These are phyloP conservation scores for Curvularia spicifera DNA, from an alignment of 2,329 filamentous ascomycete genomes.

Conservation along the genomic window DNA sequence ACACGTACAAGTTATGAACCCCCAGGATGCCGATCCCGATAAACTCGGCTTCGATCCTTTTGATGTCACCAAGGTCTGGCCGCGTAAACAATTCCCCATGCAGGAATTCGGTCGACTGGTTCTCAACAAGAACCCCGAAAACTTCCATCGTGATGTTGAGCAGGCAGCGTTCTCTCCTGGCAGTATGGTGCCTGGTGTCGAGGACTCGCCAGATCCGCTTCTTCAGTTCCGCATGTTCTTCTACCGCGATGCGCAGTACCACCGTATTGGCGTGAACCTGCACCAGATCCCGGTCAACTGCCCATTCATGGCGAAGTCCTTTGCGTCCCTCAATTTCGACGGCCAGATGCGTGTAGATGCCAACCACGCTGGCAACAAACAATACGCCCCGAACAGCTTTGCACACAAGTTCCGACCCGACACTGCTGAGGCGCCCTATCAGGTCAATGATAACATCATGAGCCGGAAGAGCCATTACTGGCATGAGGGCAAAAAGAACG, in stretches of 20 bases:
- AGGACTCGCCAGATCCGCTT: constrained; percentile 44
- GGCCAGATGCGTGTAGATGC: constrained; percentile 58
- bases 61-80: constrained; percentile 63
- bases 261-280: constrained; percentile 60
- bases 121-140: constrained; percentile 62
- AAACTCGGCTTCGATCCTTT: constrained; percentile 61
- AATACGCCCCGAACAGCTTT: constrained; percentile 62
- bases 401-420: constrained; percentile 60
- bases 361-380: constrained; percentile 57
- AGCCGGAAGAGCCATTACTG: constrained; percentile 62
- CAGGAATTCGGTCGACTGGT: constrained; percentile 58
- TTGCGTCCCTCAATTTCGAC: constrained; percentile 58
- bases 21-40: constrained; percentile 55
- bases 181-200: constrained; percentile 60
- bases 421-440: constrained; percentile 58
- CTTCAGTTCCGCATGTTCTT: constrained; percentile 36
- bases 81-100: constrained; percentile 56
- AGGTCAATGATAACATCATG: constrained; percentile 58
- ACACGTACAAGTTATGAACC: constrained; percentile 56
- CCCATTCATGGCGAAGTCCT: constrained; percentile 58
- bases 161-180: constrained; percentile 55
- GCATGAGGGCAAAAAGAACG: constrained; percentile 60
- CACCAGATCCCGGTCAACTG: constrained; percentile 57
- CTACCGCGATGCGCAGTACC: constrained; percentile 57
- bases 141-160: constrained; percentile 56